Conservation (phyloP, 2,329 filamentous ascomycete genomes). For the Ophiostoma novo-ulmi region DNA sequence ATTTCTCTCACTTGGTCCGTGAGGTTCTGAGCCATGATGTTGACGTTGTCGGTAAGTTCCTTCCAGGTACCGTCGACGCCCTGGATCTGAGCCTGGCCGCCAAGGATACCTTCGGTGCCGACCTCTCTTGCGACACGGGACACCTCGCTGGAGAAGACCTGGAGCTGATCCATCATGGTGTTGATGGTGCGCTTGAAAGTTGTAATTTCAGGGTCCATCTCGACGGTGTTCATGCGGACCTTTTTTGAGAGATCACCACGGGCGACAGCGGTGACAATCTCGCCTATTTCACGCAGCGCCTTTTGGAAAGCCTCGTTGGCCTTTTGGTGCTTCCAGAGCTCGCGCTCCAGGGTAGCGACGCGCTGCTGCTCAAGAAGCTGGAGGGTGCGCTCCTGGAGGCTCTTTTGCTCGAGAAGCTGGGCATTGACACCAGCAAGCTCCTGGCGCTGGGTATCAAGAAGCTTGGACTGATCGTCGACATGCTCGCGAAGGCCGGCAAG, state of each 20-base stretch:
- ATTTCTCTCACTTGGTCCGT: conserved; percentile 83
- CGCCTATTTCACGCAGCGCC: conserved; percentile 90
- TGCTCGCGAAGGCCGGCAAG: conserved; percentile 82
- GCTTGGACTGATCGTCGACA: conserved; percentile 87
- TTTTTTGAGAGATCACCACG: conserved; percentile 95
- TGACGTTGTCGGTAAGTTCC: conserved; percentile 86
- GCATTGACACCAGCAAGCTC: conserved; percentile 81
- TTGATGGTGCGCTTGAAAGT: conserved; percentile 98
- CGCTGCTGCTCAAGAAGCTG: conserved; percentile 80
- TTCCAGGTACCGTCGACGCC: conserved; percentile 97
- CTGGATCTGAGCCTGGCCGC: conserved; percentile 87
- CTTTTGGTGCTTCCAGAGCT: conserved; percentile 94
- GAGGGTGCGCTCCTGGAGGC: conserved; percentile 75
- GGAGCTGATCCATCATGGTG: conserved; percentile 97
- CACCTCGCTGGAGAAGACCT: conserved; percentile 94
- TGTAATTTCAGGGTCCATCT: conserved; percentile 97
- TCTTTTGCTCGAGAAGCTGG: conserved; percentile 79
- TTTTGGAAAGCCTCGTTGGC: conserved; percentile 99
- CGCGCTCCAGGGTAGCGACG: conserved; percentile 82
- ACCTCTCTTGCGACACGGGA: conserved; percentile 92
- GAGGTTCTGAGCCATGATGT: conserved; percentile 77
- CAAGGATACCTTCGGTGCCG: conserved; percentile 89
- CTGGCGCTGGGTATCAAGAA: conserved; percentile 80
- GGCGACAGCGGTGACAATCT: conserved; percentile 93
- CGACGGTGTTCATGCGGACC: conserved; percentile 88